Evolutionary conservation across 139 green algal genomes (phyloP), one percentile per base, ranked within the genome.

Genomic region (Closterium sp.): DNA sequence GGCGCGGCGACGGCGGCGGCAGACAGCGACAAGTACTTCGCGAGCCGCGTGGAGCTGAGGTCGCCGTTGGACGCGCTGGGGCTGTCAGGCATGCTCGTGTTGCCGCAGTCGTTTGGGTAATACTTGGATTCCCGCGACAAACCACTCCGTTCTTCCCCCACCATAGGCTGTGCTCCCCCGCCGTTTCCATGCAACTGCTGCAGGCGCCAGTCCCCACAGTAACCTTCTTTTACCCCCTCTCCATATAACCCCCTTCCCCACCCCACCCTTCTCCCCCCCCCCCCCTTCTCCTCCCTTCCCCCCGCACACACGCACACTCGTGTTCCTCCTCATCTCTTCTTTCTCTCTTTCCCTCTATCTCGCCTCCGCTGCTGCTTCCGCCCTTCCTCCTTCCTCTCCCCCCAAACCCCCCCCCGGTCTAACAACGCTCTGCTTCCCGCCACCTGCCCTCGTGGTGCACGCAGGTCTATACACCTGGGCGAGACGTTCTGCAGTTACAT

Each of bases 401-500:
- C 36, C 36, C 6, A 4, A 4, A 6, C 36, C 5, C 43, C 43
- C 43, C 43, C 21, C 43, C 43, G 12, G 9, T 4, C 43, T 16
- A 69, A 25, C 43, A 69, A 12, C 43, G 12, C 43, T 25, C 43
- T 16, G 23, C 8, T 16, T 25, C 43, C 10, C 43, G 21, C 8
- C 43, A 12, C 43, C 43, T 69, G 12, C 9, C 43, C 43, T 69
- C 43, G n/a, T n/a, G n/a, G n/a, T n/a, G n/a, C n/a, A n/a, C n/a
- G 43, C 90, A 93, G 91, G 3, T 93, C 92, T 12, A 95, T 96
- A 83, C 93, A 94, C 8, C 88, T 96, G 23, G 94, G 94, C 7
- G 94, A 96, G 90, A 95, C 94, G 33, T 94, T 96, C 43, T 91
- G 86, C 31, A 90, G 83, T n/a, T 95, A 94, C 93, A 94, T 95